phyloP scores from a whole-genome alignment of 352 stramenopile genomes.

The Pseudoperonospora humuli region DNA sequence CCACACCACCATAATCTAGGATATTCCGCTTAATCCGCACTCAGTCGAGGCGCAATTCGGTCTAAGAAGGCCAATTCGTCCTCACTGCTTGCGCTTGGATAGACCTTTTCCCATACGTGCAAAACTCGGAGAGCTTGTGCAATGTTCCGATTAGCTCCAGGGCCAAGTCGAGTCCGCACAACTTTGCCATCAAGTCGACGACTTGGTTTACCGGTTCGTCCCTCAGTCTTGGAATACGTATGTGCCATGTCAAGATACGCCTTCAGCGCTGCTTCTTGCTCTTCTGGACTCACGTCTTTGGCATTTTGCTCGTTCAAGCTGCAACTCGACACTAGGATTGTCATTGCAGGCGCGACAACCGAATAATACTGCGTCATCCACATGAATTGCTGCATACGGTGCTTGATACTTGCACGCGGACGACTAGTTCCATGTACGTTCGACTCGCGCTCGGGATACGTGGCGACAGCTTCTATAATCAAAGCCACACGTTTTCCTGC shows the following conservation, averaged over 20 bases:
- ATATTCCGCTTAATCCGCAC: too few species aligned
- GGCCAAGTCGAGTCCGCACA: constrained; percentile 34
- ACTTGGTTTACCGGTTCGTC: constrained; percentile 5
- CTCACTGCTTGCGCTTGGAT: constrained; percentile 18
- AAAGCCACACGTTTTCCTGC: constrained; percentile 55
- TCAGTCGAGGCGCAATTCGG: constrained; percentile 15
- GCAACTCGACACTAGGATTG: constrained; percentile 35
- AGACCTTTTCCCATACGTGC: constrained; percentile 45
- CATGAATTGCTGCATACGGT: constrained; percentile 49
- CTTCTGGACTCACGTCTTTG: neutral
- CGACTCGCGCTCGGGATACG: constrained; percentile 30
- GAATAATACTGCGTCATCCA: constrained; percentile 62
- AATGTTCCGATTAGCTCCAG: constrained; percentile 28
- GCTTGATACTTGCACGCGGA: constrained; percentile 15
- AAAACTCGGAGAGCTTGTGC: constrained; percentile 45
- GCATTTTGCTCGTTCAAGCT: constrained; percentile 4
- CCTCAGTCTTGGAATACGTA: constrained; percentile 24
- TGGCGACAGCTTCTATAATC: constrained; percentile 50
- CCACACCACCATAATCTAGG: too few species aligned
- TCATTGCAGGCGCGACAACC: constrained; percentile 42
- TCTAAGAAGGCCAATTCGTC: constrained; percentile 35
- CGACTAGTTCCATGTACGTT: neutral
- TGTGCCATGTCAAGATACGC: constrained; percentile 28
- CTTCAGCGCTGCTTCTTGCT: constrained; percentile 22
- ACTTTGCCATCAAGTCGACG: constrained; percentile 44